Percentiles rank a stretch among this genome's conserved stretches.
These are phyloP conservation scores for Gigaspora rosea DNA, from an alignment of 192 early-diverging fungal genomes.

Conservation along the genomic window DNA sequence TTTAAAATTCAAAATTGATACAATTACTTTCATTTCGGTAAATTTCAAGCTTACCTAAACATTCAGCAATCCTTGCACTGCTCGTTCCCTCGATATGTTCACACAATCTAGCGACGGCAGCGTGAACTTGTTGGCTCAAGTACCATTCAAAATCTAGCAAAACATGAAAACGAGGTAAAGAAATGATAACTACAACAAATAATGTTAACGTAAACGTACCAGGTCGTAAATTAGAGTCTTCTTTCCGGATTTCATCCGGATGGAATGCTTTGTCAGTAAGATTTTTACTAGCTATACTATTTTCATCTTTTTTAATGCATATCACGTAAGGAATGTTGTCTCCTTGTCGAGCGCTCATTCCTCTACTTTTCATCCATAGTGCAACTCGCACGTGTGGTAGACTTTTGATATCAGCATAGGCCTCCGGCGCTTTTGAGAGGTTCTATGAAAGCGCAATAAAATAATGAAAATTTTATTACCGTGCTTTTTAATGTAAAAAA, in stretches of 20 bases:
- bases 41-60: conserved; percentile 60
- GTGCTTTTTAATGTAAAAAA: too few species aligned
- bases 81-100: conserved; percentile 88
- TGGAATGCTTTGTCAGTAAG: conserved; percentile 80
- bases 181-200: neutral
- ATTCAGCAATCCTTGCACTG: conserved; percentile 71
- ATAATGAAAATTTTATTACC: too few species aligned
- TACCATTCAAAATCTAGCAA: conserved; percentile 86
- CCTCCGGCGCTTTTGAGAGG: conserved; percentile 88
- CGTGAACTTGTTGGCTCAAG: conserved; percentile 86
- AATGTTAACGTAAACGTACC: conserved; percentile 41
- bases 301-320: conserved; percentile 53
- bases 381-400: conserved; percentile 98
- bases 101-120: conserved; percentile 81
- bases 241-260: conserved; percentile 72
- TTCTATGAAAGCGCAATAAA: too few species aligned
- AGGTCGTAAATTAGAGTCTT: conserved; percentile 46
- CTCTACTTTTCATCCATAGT: conserved; percentile 71
- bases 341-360: conserved; percentile 68
- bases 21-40: neutral
- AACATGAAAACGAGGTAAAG: conserved; percentile 11
- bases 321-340: conserved; percentile 96
- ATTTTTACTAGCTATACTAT: conserved; percentile 37
- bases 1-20: neutral
- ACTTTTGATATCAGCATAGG: conserved; percentile 81